Base-by-base conservation (phyloP, 164 flowering plant species). In the Vitis riparia region DNA sequence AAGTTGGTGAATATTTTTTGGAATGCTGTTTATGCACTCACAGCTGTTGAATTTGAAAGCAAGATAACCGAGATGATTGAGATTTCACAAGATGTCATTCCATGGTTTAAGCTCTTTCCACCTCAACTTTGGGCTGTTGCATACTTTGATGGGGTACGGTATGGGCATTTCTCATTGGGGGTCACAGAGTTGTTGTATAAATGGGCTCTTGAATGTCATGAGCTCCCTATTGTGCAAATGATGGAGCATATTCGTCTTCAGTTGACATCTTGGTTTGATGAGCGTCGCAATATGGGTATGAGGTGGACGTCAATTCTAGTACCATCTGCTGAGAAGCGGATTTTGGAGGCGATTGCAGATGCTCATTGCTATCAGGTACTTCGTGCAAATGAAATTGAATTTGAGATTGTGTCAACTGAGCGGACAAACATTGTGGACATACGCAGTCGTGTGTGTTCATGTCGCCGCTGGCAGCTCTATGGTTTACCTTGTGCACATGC, bases 401-500 rank as follows among this genome's bases (percentile, higher is more conserved):
- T 84, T 68, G 99, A 94, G 83, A 90, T 94, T 71, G 99, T 94
- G 1, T 94, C 99, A 8, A 85, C 88, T 47, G 99, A 94, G 68
- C 48, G 85, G 53, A 81, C 87, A 65, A 84, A 84, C 69, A 81
- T 84, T 55, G 87, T 84, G 66, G 87, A 84, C 59, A 81, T 84
- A 49, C 57, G 81, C 37, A 77, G 70, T 70, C 80, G 85, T 11
- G 70, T 68, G 23, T 92, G 99, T 70, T 94, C 99, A 2, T 94
- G 99, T 75, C 88, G 93, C 37, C 86, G 97, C 5, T 94, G 99
- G 97, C 97, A 94, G 73, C 81, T 91, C 14, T 94, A 87, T 79
- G 99, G 99, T 32, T 67, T 92, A 65, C 97, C 99, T 16, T 94
- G 99, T 86, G 99, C 99, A 15, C 99, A 94, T 82, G 97, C 96